Evolutionary conservation across 2,329 filamentous ascomycete genomes (phyloP).

Genomic region (Zasmidium citrigriseum): DNA sequence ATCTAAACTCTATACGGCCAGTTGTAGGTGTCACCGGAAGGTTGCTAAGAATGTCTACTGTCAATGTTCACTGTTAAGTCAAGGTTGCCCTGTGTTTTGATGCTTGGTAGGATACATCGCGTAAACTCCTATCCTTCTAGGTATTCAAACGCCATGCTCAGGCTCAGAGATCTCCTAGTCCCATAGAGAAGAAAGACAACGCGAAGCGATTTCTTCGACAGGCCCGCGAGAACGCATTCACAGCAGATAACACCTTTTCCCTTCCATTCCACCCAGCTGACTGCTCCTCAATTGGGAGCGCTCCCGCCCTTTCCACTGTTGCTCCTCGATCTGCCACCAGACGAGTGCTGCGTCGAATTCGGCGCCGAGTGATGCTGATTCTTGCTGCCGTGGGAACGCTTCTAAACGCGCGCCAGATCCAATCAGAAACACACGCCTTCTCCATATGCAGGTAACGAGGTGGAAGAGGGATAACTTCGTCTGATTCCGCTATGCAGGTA

Average conservation of each 20-base stretch:
- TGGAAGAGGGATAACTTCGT: background rate
- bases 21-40: no score
- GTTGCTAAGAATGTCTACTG: no score
- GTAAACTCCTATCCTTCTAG: slow-evolving; percentile 24
- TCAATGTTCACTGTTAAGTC: no score
- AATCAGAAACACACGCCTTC: slow-evolving; percentile 26
- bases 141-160: slow-evolving; percentile 24
- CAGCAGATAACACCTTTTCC: background rate
- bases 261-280: background rate
- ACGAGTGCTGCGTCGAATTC: slow-evolving; percentile 5
- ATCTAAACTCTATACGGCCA: no score
- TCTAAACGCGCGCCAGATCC: slow-evolving; percentile 23
- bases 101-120: slow-evolving; percentile 20
- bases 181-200: slow-evolving; percentile 2
- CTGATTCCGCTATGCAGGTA: slow-evolving; percentile 17
- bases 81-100: background rate
- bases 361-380: slow-evolving; percentile 18
- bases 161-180: slow-evolving; percentile 3
- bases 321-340: slow-evolving; percentile 22
- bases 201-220: background rate
- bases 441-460: slow-evolving; percentile 15
- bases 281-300: slow-evolving; percentile 14
- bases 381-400: slow-evolving; percentile 26
- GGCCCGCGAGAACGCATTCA: background rate
- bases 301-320: slow-evolving; percentile 19